Base-by-base conservation (phyloP, 1,139 yeast genomes). In the Hyphopichia burtonii region DNA sequence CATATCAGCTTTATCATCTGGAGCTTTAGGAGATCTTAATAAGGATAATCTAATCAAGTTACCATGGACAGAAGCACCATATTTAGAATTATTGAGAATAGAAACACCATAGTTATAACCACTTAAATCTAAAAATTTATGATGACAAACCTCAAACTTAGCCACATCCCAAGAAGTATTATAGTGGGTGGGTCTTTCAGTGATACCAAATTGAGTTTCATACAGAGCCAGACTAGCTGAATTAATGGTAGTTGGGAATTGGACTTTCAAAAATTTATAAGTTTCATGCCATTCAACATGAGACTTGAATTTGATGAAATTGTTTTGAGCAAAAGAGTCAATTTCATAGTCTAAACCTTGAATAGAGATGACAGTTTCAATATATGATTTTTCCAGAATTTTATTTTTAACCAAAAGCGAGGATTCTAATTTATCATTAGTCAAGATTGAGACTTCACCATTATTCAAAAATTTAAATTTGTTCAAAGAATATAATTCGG, bases 81-180 rank as follows among this genome's bases (percentile, higher is more conserved):
- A 93, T 65, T 93, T 93, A 60, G 83, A 77, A 63, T 89, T 84
- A 60, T 91, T 93, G 55, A 93, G 61, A 20, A 93, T 66, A 0
- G 95, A 77, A n/a, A 90, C 96, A 55, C 98, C 98, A 57, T 88
- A 90, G 47, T 79, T 80, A 61, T 71, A 79, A 55, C 89, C 98
- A 31, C 95, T 85, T 56, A 87, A 82, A 59, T 93, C 98, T 59
- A 94, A 91, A 68, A 89, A 93, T 59, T 88, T 87, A 64, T 93
- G 98, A 55, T 86, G 91, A 53, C 96, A 88, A 17, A 90, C 96
- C 65, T 93, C 99, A 63, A 93, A 93, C 63, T 90, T 90, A 46
- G 98, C 98, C 34, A 84, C 85, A 58, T 91, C 99, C 98, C 98
- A 91, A 1, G 89, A 70, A 1, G 98, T 91, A 60, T 93, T 93